These are phyloP conservation scores for Nicotiana noctiflora DNA, from an alignment of 257 asterid genomes.

Conservation along the genomic window DNA sequence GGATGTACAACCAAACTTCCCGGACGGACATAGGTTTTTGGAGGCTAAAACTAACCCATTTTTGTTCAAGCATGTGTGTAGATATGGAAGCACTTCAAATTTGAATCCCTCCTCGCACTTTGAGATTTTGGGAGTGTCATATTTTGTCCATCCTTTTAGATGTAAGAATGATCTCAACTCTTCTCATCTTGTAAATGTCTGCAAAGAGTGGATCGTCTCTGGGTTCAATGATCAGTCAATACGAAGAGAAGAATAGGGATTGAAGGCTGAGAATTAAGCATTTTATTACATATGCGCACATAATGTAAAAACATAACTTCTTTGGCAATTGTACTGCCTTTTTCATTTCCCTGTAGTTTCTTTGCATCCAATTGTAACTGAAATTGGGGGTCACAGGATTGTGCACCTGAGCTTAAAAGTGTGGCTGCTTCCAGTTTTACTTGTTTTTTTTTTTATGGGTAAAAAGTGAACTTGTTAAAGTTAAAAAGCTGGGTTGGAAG, in stretches of 20 bases:
- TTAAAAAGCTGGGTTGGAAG: background rate
- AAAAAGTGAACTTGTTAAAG: too few relatives aligned
- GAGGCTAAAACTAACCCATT: background rate
- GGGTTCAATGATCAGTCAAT: background rate
- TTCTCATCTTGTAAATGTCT: background rate
- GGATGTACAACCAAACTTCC: background rate
- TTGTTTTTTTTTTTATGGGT: too few relatives aligned
- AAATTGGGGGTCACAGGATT: background rate
- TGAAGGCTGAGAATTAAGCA: background rate
- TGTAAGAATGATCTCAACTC: background rate
- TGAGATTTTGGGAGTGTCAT: background rate
- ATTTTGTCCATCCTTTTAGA: background rate
- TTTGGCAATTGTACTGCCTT: background rate
- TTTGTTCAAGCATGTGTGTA: background rate
- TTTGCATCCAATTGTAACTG: background rate
- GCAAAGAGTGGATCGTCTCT: conserved; percentile 1
- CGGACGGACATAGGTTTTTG: background rate
- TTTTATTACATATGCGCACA: background rate
- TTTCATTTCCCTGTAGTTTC: background rate
- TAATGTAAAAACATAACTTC: background rate
- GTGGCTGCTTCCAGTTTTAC: background rate
- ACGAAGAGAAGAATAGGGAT: background rate
- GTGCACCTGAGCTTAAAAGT: background rate
- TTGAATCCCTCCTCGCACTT: background rate
- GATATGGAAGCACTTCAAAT: background rate